Percentiles rank a stretch among this genome's conserved stretches.
These are phyloP conservation scores for Termitomyces eurrhizus DNA, from an alignment of 768 basidiomycete species.

Conservation along the genomic window DNA sequence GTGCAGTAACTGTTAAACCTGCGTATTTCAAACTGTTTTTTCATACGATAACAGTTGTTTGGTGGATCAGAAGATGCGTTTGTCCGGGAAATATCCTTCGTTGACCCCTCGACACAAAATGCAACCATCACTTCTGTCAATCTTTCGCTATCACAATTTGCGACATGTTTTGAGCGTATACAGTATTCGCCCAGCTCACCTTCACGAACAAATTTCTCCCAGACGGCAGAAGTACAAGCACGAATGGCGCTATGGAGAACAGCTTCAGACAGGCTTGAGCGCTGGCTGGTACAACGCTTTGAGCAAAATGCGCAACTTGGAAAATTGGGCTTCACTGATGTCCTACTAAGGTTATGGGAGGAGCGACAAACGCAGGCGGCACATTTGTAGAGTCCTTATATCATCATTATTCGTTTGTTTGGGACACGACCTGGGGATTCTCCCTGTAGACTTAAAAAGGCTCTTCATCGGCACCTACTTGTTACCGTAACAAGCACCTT, in stretches of 20 bases:
- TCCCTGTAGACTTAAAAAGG: constrained; percentile 17
- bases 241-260: constrained; percentile 78
- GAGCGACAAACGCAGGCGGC: constrained; percentile 45
- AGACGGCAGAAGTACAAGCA: constrained; percentile 91
- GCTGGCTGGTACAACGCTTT: constrained; percentile 84
- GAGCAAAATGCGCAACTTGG: constrained; percentile 90
- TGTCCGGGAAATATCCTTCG: constrained; percentile 90
- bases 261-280: constrained; percentile 80
- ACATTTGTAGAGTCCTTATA: constrained; percentile 11
- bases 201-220: constrained; percentile 68
- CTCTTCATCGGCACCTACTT: constrained; percentile 5
- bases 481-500: constrained; percentile 2
- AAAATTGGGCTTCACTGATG: constrained; percentile 87
- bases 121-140: constrained; percentile 90
- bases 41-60: constrained; percentile 54
- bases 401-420: constrained; percentile 6
- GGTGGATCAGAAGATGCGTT: constrained; percentile 94
- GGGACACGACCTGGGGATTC: constrained; percentile 2
- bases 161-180: constrained; percentile 88
- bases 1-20: constrained; percentile 38
- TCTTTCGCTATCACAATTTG: constrained; percentile 91
- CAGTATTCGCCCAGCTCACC: constrained; percentile 71
- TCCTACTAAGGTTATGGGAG: constrained; percentile 76
- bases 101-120: constrained; percentile 78
- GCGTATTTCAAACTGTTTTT: background rate